Percentiles rank a stretch among this genome's conserved stretches.
These are phyloP conservation scores for Phytophthora foliorum DNA, from an alignment of 352 stramenopile species.

Conservation along the genomic window DNA sequence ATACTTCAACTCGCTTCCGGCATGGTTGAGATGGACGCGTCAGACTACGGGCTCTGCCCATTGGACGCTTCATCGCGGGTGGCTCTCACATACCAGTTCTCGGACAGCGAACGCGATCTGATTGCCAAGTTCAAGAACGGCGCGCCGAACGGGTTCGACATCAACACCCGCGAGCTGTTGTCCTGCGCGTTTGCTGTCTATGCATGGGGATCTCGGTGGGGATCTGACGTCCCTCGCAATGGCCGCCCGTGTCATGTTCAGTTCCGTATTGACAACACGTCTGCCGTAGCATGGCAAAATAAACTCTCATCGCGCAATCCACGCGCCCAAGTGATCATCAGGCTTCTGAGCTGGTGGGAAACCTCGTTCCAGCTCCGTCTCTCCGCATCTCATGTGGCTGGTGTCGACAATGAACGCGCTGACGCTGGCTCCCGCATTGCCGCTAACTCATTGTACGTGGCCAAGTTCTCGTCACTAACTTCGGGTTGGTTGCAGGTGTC, in stretches of 20 bases:
- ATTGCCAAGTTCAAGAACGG: no score
- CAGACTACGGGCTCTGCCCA: slow-evolving; percentile 20
- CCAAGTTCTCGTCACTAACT: slow-evolving; percentile 9
- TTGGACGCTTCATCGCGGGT: slow-evolving; percentile 4
- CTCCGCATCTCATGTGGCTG: slow-evolving; percentile 16
- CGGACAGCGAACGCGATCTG: not conserved
- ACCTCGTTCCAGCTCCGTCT: slow-evolving; percentile 3
- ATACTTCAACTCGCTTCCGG: slow-evolving; percentile 25
- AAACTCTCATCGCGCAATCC: slow-evolving; percentile 12
- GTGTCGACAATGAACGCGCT: slow-evolving; percentile 9
- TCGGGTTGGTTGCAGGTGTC: slow-evolving; percentile 10
- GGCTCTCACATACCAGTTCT: slow-evolving; percentile 4
- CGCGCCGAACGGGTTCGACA: no score
- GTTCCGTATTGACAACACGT: slow-evolving; percentile 39
- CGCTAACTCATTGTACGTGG: slow-evolving; percentile 1
- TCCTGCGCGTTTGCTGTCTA: slow-evolving; percentile 18
- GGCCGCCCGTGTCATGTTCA: slow-evolving; percentile 12
- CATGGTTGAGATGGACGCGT: slow-evolving; percentile 31
- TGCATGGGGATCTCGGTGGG: slow-evolving; percentile 1
- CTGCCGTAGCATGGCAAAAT: slow-evolving; percentile 24
- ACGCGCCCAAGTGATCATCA: slow-evolving; percentile 2
- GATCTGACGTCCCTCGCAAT: no score
- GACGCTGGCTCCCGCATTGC: no score
- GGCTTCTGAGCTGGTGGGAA: slow-evolving; percentile 8
- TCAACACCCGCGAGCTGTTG: slow-evolving; percentile 38